phyloP scores from a whole-genome alignment of 1,139 yeast genomes.

The Saccharomycopsis hybrid region DNA sequence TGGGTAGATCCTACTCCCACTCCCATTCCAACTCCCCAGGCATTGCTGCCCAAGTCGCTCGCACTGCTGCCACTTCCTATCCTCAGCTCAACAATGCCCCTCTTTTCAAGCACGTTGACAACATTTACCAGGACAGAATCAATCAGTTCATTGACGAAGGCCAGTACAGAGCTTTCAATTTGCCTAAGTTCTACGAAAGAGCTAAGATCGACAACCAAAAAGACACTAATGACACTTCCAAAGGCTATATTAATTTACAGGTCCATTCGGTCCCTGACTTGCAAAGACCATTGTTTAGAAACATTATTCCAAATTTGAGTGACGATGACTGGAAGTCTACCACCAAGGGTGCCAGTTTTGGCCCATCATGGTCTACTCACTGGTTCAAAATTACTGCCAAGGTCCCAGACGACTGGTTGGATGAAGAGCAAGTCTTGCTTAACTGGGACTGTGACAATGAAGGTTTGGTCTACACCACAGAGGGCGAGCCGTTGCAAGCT shows the following conservation, averaged over 20 bases:
- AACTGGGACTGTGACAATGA: slow-evolving; percentile 89
- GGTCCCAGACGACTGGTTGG: slow-evolving; percentile 57
- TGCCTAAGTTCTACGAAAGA: slow-evolving; percentile 76
- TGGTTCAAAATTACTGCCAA: slow-evolving; percentile 73
- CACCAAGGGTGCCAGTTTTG: slow-evolving; percentile 69
- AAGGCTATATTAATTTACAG: slow-evolving; percentile 42
- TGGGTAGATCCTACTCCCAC: not conserved
- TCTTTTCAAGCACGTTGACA: slow-evolving; percentile 75
- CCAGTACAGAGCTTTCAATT: slow-evolving; percentile 58
- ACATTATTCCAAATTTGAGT: slow-evolving; percentile 47
- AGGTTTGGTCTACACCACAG: slow-evolving; percentile 64
- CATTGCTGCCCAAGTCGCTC: not conserved
- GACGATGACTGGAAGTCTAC: slow-evolving; percentile 51
- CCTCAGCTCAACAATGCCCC: slow-evolving; percentile 55
- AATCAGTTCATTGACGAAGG: slow-evolving; percentile 81
- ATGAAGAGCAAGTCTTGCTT: slow-evolving; percentile 49
- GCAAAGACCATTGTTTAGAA: slow-evolving; percentile 67
- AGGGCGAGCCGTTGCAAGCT: slow-evolving; percentile 73
- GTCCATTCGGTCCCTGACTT: slow-evolving; percentile 66
- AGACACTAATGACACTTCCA: slow-evolving; percentile 25
- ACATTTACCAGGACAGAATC: slow-evolving; percentile 69
- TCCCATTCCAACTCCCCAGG: not conserved
- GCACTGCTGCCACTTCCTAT: not conserved
- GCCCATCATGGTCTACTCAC: slow-evolving; percentile 95
- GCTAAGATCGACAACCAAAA: slow-evolving; percentile 41